A percentile compares a stretch with the other conserved stretches of the same genome.
phyloP scores from a whole-genome alignment of 2,329 filamentous ascomycete genomes.

The Alternaria metachromatica region DNA sequence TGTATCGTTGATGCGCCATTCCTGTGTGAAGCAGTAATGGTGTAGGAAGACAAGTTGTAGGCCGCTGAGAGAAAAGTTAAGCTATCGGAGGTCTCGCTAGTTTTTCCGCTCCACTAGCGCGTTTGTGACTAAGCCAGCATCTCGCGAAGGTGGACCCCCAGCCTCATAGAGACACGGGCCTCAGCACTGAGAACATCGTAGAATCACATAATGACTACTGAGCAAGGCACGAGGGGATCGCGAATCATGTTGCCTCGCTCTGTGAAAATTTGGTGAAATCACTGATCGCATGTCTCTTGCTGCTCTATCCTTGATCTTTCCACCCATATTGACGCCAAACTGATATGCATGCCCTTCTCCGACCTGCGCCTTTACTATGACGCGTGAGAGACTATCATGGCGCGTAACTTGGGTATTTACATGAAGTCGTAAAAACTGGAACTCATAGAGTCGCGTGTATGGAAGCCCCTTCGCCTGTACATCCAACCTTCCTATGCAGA shows the following conservation, averaged over 20 bases:
- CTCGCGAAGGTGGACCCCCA: not conserved
- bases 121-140: conserved; percentile 13
- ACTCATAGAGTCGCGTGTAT: conserved; percentile 2
- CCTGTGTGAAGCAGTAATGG: conserved; percentile 4
- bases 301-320: conserved; percentile 4
- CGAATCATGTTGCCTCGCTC: not conserved
- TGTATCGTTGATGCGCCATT: conserved; percentile 5
- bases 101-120: conserved; percentile 29
- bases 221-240: not conserved
- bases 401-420: conserved; percentile 29
- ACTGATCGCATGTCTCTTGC: conserved; percentile 5
- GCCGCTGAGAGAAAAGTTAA: conserved; percentile 19
- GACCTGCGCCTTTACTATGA: conserved; percentile 6
- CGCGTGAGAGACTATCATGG: conserved; percentile 10
- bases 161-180: not conserved
- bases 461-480: conserved; percentile 10
- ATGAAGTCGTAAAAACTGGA: conserved; percentile 27
- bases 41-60: conserved; percentile 12
- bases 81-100: conserved; percentile 23
- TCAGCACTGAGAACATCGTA: not conserved
- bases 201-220: not conserved
- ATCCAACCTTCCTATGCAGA: conserved; percentile 12
- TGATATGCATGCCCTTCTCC: conserved; percentile 7
- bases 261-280: not conserved
- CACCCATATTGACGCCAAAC: conserved; percentile 5